Evolutionary conservation across 129 eudicot genomes (phyloP).

Genomic region (Arctium lappa): DNA sequence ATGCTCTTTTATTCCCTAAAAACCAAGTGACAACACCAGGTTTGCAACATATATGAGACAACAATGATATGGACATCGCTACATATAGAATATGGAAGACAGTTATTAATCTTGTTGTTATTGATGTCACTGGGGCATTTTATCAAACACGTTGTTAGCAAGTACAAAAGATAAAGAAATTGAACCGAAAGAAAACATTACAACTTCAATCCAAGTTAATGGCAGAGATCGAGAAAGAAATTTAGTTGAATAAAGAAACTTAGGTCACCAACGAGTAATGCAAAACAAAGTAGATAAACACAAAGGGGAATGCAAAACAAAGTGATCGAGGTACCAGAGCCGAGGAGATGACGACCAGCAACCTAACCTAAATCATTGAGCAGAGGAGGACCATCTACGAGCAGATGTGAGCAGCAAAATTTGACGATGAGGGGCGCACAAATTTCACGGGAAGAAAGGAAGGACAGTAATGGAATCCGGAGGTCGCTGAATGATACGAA

Average conservation of each 20-base stretch:
- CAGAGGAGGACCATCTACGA: background rate
- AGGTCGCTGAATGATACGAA: too few species aligned
- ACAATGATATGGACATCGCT: too few species aligned
- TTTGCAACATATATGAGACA: background rate
- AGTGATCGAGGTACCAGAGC: background rate
- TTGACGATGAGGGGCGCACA: background rate
- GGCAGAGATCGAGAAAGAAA: background rate
- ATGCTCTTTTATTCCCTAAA: background rate
- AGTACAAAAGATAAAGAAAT: background rate
- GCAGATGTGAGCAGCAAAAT: background rate
- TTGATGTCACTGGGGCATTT: background rate
- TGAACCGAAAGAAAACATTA: background rate
- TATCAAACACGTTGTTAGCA: background rate
- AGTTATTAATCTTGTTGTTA: background rate
- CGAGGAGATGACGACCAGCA: background rate
- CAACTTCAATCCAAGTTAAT: background rate
- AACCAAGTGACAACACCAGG: background rate
- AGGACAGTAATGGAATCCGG: background rate
- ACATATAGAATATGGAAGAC: too few species aligned
- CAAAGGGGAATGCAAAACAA: background rate
- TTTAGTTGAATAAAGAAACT: background rate
- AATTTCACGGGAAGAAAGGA: background rate
- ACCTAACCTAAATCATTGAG: background rate
- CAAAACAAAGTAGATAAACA: background rate
- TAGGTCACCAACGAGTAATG: background rate